These are phyloP conservation scores for Galerina sulciceps DNA, from an alignment of 768 basidiomycete species.

Conservation along the genomic window DNA sequence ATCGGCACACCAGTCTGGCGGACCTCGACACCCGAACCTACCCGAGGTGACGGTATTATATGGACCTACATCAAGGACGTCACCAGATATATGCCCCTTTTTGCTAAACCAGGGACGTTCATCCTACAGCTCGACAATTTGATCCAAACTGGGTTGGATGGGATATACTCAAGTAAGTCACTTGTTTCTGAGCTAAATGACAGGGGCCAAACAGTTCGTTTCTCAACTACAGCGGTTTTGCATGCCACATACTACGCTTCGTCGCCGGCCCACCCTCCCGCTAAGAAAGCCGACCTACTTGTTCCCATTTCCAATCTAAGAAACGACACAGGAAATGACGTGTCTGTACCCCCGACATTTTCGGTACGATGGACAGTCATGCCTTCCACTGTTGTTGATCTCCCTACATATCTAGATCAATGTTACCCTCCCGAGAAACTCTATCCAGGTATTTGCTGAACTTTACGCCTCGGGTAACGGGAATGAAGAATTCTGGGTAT, in stretches of 20 bases:
- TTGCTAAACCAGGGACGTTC: conserved; percentile 67
- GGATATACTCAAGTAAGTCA: conserved; percentile 67
- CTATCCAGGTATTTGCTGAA: conserved; percentile 70
- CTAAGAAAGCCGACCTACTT: conserved; percentile 63
- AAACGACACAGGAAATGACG: conserved; percentile 70
- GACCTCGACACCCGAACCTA: conserved; percentile 81
- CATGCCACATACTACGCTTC: conserved; percentile 76
- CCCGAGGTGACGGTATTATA: conserved; percentile 65
- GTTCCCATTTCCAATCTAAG: conserved; percentile 71
- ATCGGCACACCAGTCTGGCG: conserved; percentile 61
- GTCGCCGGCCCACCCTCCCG: conserved; percentile 57
- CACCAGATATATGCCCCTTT: conserved; percentile 72
- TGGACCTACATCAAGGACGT: conserved; percentile 83
- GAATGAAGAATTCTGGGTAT: conserved; percentile 79
- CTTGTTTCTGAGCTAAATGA: neutral
- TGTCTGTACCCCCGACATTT: conserved; percentile 75
- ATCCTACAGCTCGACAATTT: conserved; percentile 78
- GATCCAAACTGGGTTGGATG: conserved; percentile 57
- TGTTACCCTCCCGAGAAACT: conserved; percentile 71
- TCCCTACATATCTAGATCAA: conserved; percentile 54
- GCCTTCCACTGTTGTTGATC: neutral
- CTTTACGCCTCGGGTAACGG: conserved; percentile 67
- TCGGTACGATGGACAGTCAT: conserved; percentile 45
- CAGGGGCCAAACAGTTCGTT: neutral
- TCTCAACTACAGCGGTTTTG: conserved; percentile 53